Evolutionary conservation across 2,329 filamentous ascomycete genomes (phyloP).

Genomic region (Claviceps sp.): DNA sequence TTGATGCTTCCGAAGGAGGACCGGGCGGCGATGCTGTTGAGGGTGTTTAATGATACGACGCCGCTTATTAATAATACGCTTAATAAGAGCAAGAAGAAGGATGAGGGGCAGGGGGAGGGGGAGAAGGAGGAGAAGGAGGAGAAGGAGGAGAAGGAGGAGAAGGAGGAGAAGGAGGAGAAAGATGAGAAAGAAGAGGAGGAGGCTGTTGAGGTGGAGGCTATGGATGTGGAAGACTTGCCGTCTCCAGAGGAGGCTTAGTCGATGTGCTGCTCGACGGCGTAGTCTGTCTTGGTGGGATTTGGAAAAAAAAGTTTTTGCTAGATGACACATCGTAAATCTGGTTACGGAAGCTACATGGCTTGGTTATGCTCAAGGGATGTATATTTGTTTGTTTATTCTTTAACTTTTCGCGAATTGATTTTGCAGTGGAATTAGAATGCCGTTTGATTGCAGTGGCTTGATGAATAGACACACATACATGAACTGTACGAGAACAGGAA

Average conservation of each 20-base stretch:
- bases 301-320: too few species aligned
- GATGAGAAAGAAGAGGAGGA: slow-evolving; percentile 20
- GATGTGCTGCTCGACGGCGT: too few species aligned
- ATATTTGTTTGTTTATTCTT: too few species aligned
- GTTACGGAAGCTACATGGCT: too few species aligned
- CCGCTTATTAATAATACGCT: slow-evolving; percentile 62
- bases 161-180: not conserved
- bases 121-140: not conserved
- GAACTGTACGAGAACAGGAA: too few species aligned
- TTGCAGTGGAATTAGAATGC: too few species aligned
- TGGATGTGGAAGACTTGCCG: slow-evolving; percentile 24
- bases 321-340: too few species aligned
- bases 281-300: too few species aligned
- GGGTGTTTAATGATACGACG: slow-evolving; percentile 80
- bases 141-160: not conserved
- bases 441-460: too few species aligned
- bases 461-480: too few species aligned
- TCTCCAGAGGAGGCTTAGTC: slow-evolving; percentile 16
- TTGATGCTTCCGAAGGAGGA: slow-evolving; percentile 98
- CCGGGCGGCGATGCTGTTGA: slow-evolving; percentile 76
- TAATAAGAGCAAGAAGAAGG: slow-evolving; percentile 30
- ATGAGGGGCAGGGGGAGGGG: slow-evolving; percentile 5
- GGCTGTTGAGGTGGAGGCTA: slow-evolving; percentile 12
- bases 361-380: too few species aligned
- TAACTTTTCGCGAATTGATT: too few species aligned